Conservation (phyloP, 257 asterid genomes). For the Solanum appendiculatum region DNA sequence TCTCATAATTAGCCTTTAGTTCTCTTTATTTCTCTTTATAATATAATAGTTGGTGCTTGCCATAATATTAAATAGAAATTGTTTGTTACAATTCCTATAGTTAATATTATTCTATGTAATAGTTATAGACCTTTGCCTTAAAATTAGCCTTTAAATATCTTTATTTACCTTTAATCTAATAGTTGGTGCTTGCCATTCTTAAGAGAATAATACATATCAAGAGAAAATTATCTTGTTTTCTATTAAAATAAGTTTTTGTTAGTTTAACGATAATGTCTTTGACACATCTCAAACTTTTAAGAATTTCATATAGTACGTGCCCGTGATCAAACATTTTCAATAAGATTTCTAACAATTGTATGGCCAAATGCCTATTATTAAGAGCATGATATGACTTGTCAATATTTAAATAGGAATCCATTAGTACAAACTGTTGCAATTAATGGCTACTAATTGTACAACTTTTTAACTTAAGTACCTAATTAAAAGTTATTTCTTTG, state of each 20-base stretch:
- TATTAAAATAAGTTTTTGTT: too few relatives aligned
- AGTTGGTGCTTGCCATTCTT: background rate
- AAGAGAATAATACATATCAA: too few relatives aligned
- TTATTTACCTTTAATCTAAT: too few relatives aligned
- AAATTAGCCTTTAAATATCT: background rate
- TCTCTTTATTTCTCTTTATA: background rate
- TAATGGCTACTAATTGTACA: background rate
- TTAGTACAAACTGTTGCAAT: background rate
- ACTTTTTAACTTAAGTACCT: background rate
- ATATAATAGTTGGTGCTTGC: too few relatives aligned
- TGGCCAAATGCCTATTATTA: background rate
- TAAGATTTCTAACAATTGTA: background rate
- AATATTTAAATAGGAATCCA: background rate
- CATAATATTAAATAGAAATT: too few relatives aligned
- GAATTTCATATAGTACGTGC: fast-evolving
- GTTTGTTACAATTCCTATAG: background rate
- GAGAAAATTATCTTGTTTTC: too few relatives aligned
- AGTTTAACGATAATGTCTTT: fast-evolving
- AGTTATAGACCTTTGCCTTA: too few relatives aligned
- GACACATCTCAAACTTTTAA: background rate
- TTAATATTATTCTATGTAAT: background rate
- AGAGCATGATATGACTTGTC: background rate
- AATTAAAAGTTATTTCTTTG: background rate
- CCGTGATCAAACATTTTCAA: background rate
- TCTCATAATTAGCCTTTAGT: background rate